These are phyloP conservation scores for Desmodesmus armatus DNA, from an alignment of 139 green algal genomes.

Conservation along the genomic window DNA sequence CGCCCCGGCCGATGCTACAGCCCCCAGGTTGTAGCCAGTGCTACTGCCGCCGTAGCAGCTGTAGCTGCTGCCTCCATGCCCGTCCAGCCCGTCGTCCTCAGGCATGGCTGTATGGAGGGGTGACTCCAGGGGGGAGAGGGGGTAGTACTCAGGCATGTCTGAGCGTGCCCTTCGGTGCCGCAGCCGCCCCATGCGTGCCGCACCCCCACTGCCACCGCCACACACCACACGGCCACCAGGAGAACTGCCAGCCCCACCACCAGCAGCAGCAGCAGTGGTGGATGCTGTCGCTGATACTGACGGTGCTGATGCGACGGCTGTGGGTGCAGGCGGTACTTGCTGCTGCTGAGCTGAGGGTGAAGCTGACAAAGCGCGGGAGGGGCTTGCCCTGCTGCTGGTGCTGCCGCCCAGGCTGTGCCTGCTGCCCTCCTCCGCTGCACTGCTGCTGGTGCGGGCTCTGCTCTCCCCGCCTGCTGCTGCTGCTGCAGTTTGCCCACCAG, in stretches of 20 bases:
- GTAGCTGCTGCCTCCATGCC: not conserved
- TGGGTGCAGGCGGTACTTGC: not conserved
- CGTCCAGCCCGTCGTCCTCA: not conserved
- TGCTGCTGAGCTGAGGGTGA: not conserved
- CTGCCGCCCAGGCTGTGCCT: not conserved
- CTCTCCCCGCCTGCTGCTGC: not conserved
- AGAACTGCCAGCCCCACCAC: not conserved
- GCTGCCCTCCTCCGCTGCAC: not conserved
- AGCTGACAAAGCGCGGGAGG: not conserved
- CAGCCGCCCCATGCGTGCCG: constrained; percentile 26
- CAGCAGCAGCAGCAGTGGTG: not conserved
- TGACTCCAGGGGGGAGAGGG: constrained; percentile 24
- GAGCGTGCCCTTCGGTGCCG: constrained; percentile 18
- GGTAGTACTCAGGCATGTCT: constrained; percentile 43
- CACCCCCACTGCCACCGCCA: not conserved
- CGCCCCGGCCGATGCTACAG: too few relatives aligned
- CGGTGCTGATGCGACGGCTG: not conserved
- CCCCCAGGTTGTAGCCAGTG: too few relatives aligned
- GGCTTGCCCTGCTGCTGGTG: not conserved
- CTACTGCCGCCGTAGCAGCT: too few relatives aligned
- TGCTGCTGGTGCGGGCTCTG: not conserved
- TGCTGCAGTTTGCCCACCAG: not conserved
- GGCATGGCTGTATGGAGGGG: constrained; percentile 37
- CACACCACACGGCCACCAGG: not conserved
- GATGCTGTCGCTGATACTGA: not conserved